phyloP scores from a whole-genome alignment of 139 green algal genomes.

The Volvox africanus region DNA sequence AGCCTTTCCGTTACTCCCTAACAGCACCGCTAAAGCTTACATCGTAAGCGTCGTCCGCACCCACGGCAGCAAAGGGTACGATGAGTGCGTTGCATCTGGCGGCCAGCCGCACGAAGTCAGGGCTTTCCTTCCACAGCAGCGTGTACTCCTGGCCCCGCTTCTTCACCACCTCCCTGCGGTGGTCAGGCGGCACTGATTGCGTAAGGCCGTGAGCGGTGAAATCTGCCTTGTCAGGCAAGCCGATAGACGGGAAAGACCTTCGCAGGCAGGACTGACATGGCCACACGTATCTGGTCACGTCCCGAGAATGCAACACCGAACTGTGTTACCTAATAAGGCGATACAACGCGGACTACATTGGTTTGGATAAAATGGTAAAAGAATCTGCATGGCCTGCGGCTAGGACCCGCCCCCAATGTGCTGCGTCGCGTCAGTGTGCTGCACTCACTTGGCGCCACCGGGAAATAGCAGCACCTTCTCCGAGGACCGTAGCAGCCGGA shows the following conservation, averaged over 20 bases:
- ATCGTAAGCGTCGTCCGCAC: constrained; percentile 79
- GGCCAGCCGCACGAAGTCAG: constrained; percentile 88
- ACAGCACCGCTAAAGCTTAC: background rate
- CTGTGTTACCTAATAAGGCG: too few species aligned
- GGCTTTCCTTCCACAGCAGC: constrained; percentile 81
- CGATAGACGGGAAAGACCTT: too few species aligned
- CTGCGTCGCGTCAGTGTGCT: background rate
- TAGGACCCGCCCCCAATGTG: too few species aligned
- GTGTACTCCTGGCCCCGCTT: constrained; percentile 80
- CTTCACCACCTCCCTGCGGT: constrained; percentile 51
- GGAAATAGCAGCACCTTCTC: constrained; percentile 76
- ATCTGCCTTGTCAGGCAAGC: too few species aligned
- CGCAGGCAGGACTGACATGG: too few species aligned
- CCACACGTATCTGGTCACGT: too few species aligned
- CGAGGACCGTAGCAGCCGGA: constrained; percentile 69
- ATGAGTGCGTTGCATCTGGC: constrained; percentile 76
- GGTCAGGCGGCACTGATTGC: too few species aligned
- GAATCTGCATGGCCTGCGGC: too few species aligned
- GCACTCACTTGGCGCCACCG: constrained; percentile 54
- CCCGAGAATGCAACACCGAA: too few species aligned
- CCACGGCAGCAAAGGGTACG: constrained; percentile 83
- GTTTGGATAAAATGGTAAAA: too few species aligned
- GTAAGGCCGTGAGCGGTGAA: background rate
- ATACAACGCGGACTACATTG: too few species aligned
- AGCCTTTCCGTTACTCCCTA: too few species aligned